Base-by-base conservation (phyloP, 1,284 basidiomycete genomes). In the Macrocybe sp. region DNA sequence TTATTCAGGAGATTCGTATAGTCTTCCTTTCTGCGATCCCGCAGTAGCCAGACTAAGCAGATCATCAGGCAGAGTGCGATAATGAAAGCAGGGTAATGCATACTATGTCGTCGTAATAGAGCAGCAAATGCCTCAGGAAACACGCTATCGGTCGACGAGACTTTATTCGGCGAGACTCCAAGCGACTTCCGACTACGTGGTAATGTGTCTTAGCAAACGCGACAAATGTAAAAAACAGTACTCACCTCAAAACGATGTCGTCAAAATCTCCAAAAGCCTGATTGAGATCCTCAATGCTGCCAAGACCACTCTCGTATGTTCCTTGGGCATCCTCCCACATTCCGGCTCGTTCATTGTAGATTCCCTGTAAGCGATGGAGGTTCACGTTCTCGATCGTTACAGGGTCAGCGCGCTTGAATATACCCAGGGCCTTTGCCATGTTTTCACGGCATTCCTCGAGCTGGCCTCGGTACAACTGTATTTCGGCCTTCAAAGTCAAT, bases 81-180 rank as follows among this genome's bases (percentile, higher is more conserved):
- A 41, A 38, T 36, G 30, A 31, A 43, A 34, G 47, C 37, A 6
- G 34, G 31, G 22, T n/a, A 16, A 32, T 3, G 67, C 83, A 60
- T 51, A 93, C 90, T 83, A 57, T 87, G 85, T 60, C 86, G 83
- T 12, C 83, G 74, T 14, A 95, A 65, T 11, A 94, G 73, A 7
- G 76, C 68, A 1, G 83, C 83, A 7, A 89, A 67, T 2, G 90
- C 63, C 4, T 74, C 70, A 0, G 91, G 87, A 7, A 83, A 75
- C n/a, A 91, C 63, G 6, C 79, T 68, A 41, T 90, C 87, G 16
- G 65, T 63, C 7, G 60, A 55, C n/a, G 64, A 58, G 44, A 55
- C 55, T 7, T 48, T 47, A 29, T 63, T 61, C 7, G 65, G 61
- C 10, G 68, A 67, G 47, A 55, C 52, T 16, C 64, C 68, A 40